Evolutionary conservation across 495 filamentous ascomycete species (phyloP).

Genomic region (Aspergillus baeticus): DNA sequence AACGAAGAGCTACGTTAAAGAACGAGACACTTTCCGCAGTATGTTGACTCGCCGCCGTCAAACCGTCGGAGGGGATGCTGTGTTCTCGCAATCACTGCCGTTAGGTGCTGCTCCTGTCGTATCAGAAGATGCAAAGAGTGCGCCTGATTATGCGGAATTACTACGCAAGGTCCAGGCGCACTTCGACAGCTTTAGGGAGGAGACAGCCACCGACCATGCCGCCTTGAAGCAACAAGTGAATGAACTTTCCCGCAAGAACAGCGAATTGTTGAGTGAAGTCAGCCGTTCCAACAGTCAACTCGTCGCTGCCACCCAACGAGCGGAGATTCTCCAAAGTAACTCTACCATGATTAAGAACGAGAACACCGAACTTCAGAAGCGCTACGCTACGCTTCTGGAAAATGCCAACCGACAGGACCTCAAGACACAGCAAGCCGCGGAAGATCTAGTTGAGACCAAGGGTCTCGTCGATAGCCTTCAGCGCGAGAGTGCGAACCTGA

Average conservation of each 20-base stretch:
- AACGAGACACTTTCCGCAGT: slow-evolving; percentile 94
- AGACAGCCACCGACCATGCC: slow-evolving; percentile 73
- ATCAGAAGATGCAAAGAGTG: slow-evolving; percentile 42
- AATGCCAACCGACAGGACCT: slow-evolving; percentile 85
- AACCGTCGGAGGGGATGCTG: slow-evolving; percentile 56
- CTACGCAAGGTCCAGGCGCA: slow-evolving; percentile 84
- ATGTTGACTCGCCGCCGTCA: slow-evolving; percentile 80
- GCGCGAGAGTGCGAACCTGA: slow-evolving; percentile 86
- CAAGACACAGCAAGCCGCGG: slow-evolving; percentile 83
- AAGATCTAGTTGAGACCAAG: slow-evolving; percentile 86
- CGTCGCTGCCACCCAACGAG: slow-evolving; percentile 75
- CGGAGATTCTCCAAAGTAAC: slow-evolving; percentile 87
- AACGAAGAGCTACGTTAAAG: slow-evolving; percentile 88
- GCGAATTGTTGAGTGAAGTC: slow-evolving; percentile 74
- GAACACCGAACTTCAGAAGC: slow-evolving; percentile 79
- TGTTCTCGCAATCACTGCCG: slow-evolving; percentile 64
- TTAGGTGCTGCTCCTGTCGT: slow-evolving; percentile 43
- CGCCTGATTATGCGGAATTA: slow-evolving; percentile 62
- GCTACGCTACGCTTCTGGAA: slow-evolving; percentile 71
- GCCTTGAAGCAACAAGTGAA: slow-evolving; percentile 85
- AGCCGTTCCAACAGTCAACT: slow-evolving; percentile 77
- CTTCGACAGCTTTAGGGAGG: slow-evolving; percentile 86
- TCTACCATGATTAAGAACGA: slow-evolving; percentile 78
- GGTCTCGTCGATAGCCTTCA: slow-evolving; percentile 81
- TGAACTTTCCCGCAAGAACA: slow-evolving; percentile 76